These are phyloP conservation scores for Breviolum minutum DNA, from an alignment of 73 alveolate genomes.

Conservation along the genomic window DNA sequence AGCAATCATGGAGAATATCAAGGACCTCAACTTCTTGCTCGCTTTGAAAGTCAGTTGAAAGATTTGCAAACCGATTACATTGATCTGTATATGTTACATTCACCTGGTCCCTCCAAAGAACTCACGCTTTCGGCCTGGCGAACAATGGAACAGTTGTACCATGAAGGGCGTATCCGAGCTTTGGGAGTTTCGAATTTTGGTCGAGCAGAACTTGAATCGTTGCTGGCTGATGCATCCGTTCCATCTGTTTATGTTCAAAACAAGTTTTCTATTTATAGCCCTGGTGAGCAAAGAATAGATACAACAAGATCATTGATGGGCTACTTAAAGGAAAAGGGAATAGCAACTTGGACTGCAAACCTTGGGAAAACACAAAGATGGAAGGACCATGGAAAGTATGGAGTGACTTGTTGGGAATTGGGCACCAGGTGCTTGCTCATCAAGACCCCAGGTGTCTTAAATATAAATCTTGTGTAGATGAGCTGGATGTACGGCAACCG, in stretches of 20 bases:
- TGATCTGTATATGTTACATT: slow-evolving; percentile 75
- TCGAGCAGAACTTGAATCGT: slow-evolving; percentile 6
- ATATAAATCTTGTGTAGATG: no score
- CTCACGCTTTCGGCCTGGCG: slow-evolving; percentile 42
- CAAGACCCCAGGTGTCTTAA: no score
- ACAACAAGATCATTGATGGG: slow-evolving; percentile 14
- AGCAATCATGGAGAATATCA: slow-evolving; percentile 51
- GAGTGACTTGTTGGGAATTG: neutral
- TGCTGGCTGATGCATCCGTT: neutral
- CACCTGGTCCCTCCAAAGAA: slow-evolving; percentile 66
- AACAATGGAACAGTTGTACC: slow-evolving; percentile 57
- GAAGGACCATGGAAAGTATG: neutral
- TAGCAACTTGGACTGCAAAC: neutral
- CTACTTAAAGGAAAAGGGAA: slow-evolving; percentile 57
- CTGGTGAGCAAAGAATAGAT: slow-evolving; percentile 63
- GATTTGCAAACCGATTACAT: slow-evolving; percentile 36
- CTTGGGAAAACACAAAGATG: neutral
- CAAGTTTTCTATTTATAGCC: slow-evolving; percentile 62
- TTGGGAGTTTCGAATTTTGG: slow-evolving; percentile 70
- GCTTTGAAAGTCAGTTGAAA: slow-evolving; percentile 47
- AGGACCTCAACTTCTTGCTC: neutral
- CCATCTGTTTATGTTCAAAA: slow-evolving; percentile 72
- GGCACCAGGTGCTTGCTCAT: neutral
- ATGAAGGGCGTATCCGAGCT: slow-evolving; percentile 49
- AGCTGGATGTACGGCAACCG: no score